Evolutionary conservation across 208 protist genomes (phyloP), one percentile per base, ranked within the genome.

Genomic region (Acanthamoeba royreba): DNA sequence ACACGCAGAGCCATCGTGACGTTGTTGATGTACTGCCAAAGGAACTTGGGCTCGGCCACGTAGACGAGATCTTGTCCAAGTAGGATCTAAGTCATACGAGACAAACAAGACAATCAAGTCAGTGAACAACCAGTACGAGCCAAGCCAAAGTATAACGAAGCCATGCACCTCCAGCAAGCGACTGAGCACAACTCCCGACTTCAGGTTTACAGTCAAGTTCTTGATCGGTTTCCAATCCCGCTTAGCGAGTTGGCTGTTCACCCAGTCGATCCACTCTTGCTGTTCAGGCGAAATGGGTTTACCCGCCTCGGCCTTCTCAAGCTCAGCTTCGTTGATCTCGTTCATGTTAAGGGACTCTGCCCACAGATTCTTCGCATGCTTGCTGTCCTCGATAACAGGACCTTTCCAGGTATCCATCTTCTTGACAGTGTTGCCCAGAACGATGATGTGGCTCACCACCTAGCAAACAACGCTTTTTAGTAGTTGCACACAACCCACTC

Each of bases 11-110:
- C 79, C 33, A 28, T 25, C 7, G 79, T 63, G 4, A 61, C 79
- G 79, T 88, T 88, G 79, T 88, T 88, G 79, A 88, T 88, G 79
- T 63, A 88, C 79, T 88, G 79, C 79, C 79, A 88, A 31, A 88
- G 49, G 28, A 61, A 88, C 79, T 88, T 88, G 11, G 79, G 79
- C 49, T 88, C 49, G 43, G 45, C 11, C 35, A 63, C 79, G 40
- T 61, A 88, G 11, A 19, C 43, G 28, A 88, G 19, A 11, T 63
- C 49, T n/a, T 53, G 79, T 4, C 28, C 79, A 7, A 53, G 47
- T 47, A 88, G 40, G n/a, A 88, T 13, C 47, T 63, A 13, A 43
- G 15, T 33, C 43, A 53, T 7, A 5, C 77, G 45, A 86, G n/a
- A 4, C 5, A 42, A 8, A 4, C 13, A 8, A 8, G 40, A 25